Evolutionary conservation across 305 asterid genomes (phyloP), one percentile per base, ranked within the genome.

Genomic region (Plantago lanceolata): DNA sequence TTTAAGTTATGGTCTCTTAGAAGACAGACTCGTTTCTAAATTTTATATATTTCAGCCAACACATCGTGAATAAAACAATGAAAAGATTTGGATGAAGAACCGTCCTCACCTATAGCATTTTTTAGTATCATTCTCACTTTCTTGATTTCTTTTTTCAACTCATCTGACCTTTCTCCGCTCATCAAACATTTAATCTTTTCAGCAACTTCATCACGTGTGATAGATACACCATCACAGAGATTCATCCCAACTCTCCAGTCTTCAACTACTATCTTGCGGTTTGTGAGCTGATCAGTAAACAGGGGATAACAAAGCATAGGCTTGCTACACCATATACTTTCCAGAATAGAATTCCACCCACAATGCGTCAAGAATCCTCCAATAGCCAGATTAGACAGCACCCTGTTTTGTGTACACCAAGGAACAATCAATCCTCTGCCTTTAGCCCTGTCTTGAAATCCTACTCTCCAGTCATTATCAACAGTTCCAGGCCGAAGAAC

Each of bases 311-410:
- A 80, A 35, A 79, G 69, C 83, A 84, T 73, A 20, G 82, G 83
- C 20, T 81, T 80, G 0, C 82, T 70, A 19, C 80, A 72, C 91
- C 86, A 82, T 33, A 78, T 57, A 14, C 91, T 78, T 24, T 84
- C 86, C 15, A 84, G 35, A 1, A 79, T 16, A n/a, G 85, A 83
- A 59, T 85, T 83, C 94, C 94, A 85, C 1, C 94, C 94, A 15
- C 94, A 83, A 5, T 83, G 94, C 2, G 82, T 85, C 60, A 83
- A 57, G 48, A 79, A 81, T 3, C 86, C 90, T 19, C 90, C 86
- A 3, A 79, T 51, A 0, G 82, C 85, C 7, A 76, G 75, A 64
- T 78, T 74, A 51, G 60, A 9, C 48, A 85, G 58, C 43, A 83
- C 88, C 54, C 43, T 63, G 24, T 17, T 61, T 57, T 83, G 94